A percentile compares a stretch with the other conserved stretches of the same genome.
Evolutionary conservation across 2,329 filamentous ascomycete species (phyloP).

Genomic region (Neonectria faginata): DNA sequence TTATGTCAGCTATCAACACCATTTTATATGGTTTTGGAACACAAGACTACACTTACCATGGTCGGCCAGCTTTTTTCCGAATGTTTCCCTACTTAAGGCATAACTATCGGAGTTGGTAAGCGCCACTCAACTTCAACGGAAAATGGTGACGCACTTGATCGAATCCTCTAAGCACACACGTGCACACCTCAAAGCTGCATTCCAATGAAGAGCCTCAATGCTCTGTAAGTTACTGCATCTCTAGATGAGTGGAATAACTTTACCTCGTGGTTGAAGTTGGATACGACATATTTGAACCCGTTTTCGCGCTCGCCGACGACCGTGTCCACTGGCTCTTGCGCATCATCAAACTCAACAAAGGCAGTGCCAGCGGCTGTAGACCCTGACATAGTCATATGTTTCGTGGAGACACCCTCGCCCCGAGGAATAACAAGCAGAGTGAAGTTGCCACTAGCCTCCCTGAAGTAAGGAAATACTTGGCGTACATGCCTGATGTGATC

Average conservation of each 20-base stretch:
- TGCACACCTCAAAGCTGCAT: conserved; percentile 20
- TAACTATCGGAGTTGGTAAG: conserved; percentile 4
- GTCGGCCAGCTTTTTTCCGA: conserved; percentile 18
- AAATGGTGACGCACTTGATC: background rate
- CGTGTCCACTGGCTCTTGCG: conserved; percentile 10
- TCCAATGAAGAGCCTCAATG: conserved; percentile 18
- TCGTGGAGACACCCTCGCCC: conserved; percentile 17
- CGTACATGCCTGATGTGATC: conserved; percentile 27
- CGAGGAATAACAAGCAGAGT: conserved; percentile 13
- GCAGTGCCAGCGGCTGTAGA: conserved; percentile 16
- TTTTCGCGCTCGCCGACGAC: conserved; percentile 14
- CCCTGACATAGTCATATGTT: conserved; percentile 20
- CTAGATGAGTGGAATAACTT: background rate
- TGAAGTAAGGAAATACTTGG: conserved; percentile 21
- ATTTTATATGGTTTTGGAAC: too few relatives aligned
- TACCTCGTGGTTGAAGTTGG: conserved; percentile 25
- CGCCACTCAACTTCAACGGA: background rate
- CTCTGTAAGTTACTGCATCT: background rate
- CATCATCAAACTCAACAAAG: conserved; percentile 19
- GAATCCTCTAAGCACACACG: conserved; percentile 25
- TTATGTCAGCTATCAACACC: background rate
- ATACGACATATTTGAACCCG: conserved; percentile 17
- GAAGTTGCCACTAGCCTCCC: conserved; percentile 6
- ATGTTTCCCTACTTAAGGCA: conserved; percentile 21
- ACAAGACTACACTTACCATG: background rate